These are phyloP conservation scores for Aspergillus sergii DNA, from an alignment of 2,329 filamentous ascomycete species.

Conservation along the genomic window DNA sequence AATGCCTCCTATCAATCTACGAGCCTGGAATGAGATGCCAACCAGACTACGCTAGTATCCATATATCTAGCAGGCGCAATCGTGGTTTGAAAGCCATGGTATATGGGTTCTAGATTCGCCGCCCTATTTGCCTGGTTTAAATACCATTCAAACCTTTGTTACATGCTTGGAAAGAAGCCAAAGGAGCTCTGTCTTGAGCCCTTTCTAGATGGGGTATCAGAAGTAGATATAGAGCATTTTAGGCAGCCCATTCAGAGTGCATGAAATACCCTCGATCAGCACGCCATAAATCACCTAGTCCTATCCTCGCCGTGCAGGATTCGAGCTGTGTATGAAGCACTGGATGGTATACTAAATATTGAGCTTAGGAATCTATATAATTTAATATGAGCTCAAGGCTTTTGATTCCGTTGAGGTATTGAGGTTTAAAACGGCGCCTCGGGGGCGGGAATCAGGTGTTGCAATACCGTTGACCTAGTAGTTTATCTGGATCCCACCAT, in stretches of 20 bases:
- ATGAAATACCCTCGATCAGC: neutral
- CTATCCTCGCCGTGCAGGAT: neutral
- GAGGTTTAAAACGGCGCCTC: no score
- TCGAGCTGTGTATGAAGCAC: no score
- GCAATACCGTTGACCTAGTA: no score
- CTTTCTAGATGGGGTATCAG: neutral
- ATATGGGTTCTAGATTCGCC: neutral
- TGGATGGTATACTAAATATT: no score
- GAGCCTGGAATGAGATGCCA: neutral
- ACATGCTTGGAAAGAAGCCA: neutral
- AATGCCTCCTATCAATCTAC: neutral
- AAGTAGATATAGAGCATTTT: neutral
- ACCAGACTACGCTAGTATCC: neutral
- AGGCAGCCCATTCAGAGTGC: neutral
- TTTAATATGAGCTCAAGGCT: no score
- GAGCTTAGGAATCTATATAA: no score
- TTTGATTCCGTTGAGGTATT: no score
- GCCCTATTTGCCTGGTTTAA: neutral
- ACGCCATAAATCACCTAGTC: neutral
- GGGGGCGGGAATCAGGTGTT: no score
- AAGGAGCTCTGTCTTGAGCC: neutral
- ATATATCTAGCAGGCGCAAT: neutral
- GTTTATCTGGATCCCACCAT: no score
- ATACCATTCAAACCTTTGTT: neutral
- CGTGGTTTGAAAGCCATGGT: neutral